These are phyloP conservation scores for Botrytis tulipae DNA, from an alignment of 2,329 filamentous ascomycete genomes.

Conservation along the genomic window DNA sequence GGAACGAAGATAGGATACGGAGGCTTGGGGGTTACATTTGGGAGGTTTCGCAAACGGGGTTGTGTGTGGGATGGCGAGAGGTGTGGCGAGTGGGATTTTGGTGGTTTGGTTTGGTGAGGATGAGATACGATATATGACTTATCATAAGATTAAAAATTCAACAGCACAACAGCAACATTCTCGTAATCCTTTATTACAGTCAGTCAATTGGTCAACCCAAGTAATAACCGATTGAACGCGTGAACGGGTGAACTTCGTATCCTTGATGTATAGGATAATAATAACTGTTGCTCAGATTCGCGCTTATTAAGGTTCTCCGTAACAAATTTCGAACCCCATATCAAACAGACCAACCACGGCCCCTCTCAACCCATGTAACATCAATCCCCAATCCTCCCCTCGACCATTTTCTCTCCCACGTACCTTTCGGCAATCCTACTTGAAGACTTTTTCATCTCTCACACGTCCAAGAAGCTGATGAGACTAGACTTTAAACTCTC, in stretches of 20 bases:
- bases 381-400: neutral
- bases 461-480: neutral
- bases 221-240: neutral
- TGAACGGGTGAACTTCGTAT: neutral
- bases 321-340: constrained; percentile 8
- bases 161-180: neutral
- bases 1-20: constrained; percentile 1
- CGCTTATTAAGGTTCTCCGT: neutral
- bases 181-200: neutral
- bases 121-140: neutral
- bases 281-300: neutral
- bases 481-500: neutral
- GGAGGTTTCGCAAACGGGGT: neutral
- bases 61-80: neutral
- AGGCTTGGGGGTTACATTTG: neutral
- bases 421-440: neutral
- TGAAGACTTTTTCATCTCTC: neutral
- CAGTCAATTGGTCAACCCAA: neutral
- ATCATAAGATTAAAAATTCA: neutral
- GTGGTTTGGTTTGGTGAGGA: neutral
- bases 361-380: neutral
- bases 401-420: neutral
- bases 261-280: neutral
- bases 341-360: constrained; percentile 8
- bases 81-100: neutral